phyloP scores from a whole-genome alignment of 768 basidiomycete genomes.

The Cystofilobasidium capitatum region DNA sequence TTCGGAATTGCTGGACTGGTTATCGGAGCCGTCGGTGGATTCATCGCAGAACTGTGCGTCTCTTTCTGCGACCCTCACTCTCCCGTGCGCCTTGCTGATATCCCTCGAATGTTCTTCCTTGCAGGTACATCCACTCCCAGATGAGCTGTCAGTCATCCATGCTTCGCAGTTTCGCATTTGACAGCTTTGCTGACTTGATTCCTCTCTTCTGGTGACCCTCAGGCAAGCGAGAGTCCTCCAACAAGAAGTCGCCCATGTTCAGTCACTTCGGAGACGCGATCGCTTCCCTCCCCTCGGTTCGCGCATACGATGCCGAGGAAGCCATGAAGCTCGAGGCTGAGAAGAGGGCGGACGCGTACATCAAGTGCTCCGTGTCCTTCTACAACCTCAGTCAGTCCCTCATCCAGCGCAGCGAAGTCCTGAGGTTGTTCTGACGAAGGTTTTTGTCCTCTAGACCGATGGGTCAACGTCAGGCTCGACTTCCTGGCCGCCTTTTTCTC shows the following conservation, averaged over 20 bases:
- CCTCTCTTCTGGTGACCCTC: constrained; percentile 37
- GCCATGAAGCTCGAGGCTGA: constrained; percentile 45
- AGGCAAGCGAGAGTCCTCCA: constrained; percentile 50
- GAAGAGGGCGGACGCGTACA: constrained; percentile 50
- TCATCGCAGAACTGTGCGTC: constrained; percentile 22
- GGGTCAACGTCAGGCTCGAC: constrained; percentile 53
- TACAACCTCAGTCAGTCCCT: constrained; percentile 28
- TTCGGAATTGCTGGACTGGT: constrained; percentile 47
- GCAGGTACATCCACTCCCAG: constrained; percentile 47
- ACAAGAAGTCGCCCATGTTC: constrained; percentile 46
- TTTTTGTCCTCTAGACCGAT: constrained; percentile 27
- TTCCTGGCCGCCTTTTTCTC: constrained; percentile 52
- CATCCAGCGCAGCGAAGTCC: too few relatives aligned
- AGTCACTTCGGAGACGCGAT: constrained; percentile 45
- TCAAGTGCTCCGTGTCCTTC: constrained; percentile 33
- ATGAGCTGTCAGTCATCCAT: neutral
- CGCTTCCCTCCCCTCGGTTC: constrained; percentile 51
- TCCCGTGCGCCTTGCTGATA: neutral
- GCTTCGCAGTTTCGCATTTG: too few relatives aligned
- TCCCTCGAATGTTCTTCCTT: too few relatives aligned
- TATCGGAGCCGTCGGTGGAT: constrained; percentile 34
- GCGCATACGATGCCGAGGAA: constrained; percentile 52
- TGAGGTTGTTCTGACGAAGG: too few relatives aligned
- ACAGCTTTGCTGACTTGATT: too few relatives aligned
- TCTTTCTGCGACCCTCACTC: too few relatives aligned